Evolutionary conservation across 2,329 filamentous ascomycete genomes (phyloP), one percentile per base, ranked within the genome.

Genomic region (Gremmenia infestans): DNA sequence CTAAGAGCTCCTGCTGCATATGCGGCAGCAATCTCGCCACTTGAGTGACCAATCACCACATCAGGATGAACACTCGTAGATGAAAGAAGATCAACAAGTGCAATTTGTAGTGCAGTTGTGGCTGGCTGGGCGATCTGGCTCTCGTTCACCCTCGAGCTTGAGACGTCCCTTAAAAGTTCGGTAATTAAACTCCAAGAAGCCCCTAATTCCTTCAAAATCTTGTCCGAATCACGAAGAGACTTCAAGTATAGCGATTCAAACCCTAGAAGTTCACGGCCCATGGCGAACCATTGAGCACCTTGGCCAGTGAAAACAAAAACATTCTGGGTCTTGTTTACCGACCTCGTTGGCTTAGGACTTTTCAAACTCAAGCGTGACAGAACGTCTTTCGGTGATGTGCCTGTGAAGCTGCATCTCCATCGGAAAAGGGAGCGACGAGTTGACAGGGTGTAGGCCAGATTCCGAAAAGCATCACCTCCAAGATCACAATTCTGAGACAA

Each of bases 41-140:
- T 58, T 2, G 63, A 66, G 45, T 67, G 65, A 0, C 65, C 65
- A 19, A 63, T 57, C 4, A 65, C 60, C 8, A 52, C 55, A n/a
- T 48, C 11, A 4, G 61, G 61, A 4, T 11, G 22, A n/a, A 68
- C 54, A 15, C 55, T 59, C 58, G 56, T 61, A n/a, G 39, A 48
- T 5, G 32, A 39, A 28, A 72, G 58, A 1, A 71, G 54, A n/a
- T 68, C 62, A 1, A 72, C 62, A 1, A 73, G 50, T 23, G 52
- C 70, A n/a, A 73, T 56, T 55, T 73, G 72, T 2, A 73, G n/a
- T 2, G 69, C 69, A 8, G 70, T 71, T 48, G 66, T 71, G 2
- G 68, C 14, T 4, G 72, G 65, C 43, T 72, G 69, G 19, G 25
- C 39, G 19, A 57, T 23, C 8, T 48, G n/a, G 15, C 25, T 48